Percentiles rank a stretch among this genome's conserved stretches.
These are phyloP conservation scores for Helotiales sp. DNA, from an alignment of 2,329 filamentous ascomycete species.

Conservation along the genomic window DNA sequence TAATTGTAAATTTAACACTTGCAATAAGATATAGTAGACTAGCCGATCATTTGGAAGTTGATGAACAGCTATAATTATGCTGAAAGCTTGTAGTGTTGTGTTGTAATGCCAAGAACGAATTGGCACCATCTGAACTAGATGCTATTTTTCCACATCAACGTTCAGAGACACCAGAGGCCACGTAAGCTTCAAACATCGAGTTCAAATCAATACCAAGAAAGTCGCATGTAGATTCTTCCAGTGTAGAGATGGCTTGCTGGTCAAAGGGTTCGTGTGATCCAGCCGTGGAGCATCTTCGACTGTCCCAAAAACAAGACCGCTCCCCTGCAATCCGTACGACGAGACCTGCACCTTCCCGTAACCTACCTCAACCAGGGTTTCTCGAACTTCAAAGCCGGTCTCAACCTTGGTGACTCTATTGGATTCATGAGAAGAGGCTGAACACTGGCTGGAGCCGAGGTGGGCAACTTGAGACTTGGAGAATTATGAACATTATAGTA, in stretches of 20 bases:
- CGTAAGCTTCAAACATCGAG: too few species aligned
- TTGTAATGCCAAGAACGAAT: background rate
- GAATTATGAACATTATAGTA: background rate
- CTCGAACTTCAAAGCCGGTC: background rate
- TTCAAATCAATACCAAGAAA: background rate
- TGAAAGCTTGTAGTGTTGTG: too few species aligned
- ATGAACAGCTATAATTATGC: too few species aligned
- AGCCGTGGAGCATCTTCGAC: background rate
- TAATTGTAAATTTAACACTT: background rate
- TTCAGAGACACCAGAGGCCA: background rate
- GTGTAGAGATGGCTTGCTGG: background rate
- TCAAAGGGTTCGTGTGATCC: background rate
- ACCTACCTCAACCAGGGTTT: background rate
- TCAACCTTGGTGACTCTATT: background rate
- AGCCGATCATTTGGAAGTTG: too few species aligned
- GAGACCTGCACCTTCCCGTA: conserved; percentile 2
- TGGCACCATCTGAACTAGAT: background rate
- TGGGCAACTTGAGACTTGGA: background rate
- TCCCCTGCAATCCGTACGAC: background rate
- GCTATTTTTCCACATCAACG: background rate
- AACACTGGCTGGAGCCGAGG: background rate
- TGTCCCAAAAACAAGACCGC: too few species aligned
- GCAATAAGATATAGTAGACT: too few species aligned
- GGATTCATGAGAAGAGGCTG: background rate
- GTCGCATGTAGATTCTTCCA: background rate